Evolutionary conservation across 176 grass and related monocot species (phyloP), one percentile per base, ranked within the genome.

Genomic region (Oryza glaberrima): DNA sequence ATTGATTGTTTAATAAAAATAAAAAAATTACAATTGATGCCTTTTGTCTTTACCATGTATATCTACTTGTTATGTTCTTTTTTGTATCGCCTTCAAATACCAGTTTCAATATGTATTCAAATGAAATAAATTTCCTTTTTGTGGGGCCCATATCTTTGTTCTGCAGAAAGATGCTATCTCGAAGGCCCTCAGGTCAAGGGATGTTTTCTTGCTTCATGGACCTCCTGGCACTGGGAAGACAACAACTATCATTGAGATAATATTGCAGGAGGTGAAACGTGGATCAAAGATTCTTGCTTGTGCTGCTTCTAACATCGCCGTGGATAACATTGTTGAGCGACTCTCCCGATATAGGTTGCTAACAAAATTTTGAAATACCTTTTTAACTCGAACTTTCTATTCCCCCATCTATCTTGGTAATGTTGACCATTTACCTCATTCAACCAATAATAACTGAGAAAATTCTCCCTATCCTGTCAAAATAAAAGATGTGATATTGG

Each of bases 201-300:
- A 98, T 90, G 93, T 90, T 85, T 98, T 98, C 88, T 89, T 98
- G 86, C 96, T 98, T 81, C 96, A 98, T 86, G 96, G 96, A 11
- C 96, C 96, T 58, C 96, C 96, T n/a, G 96, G 96, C 78, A 98
- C 96, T 67, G 96, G 96, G 60, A 98, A 98, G 75, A 98, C 96
- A 71, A 98, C 96, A 85, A 98, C 96, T 82, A 78, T 98, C 32
- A 90, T 98, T 67, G 96, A 98, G 77, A 95, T 98, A 85, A 89
- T 98, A 84, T 82, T 98, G 77, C 96, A 98, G 87, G 93, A 95
- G 91, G 88, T 98, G 58, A 98, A 98, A 77, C 85, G 83, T 78
- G 96, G 96, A 69, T 92, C 91, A n/a, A 98, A 98, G 75, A 84
- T 98, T 81, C 96, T 98, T 92, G 93, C 96, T 61, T 98, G 96